These are phyloP conservation scores for Penicillium decumbens DNA, from an alignment of 2,329 filamentous ascomycete genomes.

Conservation along the genomic window DNA sequence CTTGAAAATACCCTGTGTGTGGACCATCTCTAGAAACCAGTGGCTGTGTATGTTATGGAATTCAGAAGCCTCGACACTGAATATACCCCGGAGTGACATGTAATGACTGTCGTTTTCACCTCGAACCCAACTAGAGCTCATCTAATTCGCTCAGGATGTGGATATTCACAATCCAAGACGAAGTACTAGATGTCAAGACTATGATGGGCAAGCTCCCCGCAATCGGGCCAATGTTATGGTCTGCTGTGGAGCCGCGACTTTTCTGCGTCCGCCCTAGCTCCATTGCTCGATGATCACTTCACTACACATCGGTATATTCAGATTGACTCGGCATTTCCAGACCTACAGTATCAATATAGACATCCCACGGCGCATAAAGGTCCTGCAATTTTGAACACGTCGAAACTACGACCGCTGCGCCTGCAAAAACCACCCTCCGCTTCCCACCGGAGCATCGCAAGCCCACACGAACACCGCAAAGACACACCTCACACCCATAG, in stretches of 20 bases:
- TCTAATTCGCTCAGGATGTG: neutral
- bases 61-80: neutral
- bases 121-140: neutral
- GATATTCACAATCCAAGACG: neutral
- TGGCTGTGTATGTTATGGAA: neutral
- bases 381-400: neutral
- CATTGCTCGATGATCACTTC: neutral
- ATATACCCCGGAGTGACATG: neutral
- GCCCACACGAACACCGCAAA: neutral
- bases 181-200: neutral
- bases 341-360: neutral
- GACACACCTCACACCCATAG: neutral
- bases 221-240: constrained; percentile 8
- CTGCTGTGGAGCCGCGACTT: constrained; percentile 11
- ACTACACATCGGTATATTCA: neutral
- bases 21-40: too few species aligned
- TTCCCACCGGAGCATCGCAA: neutral
- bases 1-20: too few species aligned
- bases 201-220: constrained; percentile 8
- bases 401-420: neutral
- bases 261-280: constrained; percentile 5
- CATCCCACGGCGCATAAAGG: neutral
- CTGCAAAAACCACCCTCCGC: neutral
- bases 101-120: neutral
- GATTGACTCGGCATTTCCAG: neutral